A percentile compares a stretch with the other conserved stretches of the same genome.
These are phyloP conservation scores for Aspergillus ochraceus DNA, from an alignment of 2,329 filamentous ascomycete genomes.

Conservation along the genomic window DNA sequence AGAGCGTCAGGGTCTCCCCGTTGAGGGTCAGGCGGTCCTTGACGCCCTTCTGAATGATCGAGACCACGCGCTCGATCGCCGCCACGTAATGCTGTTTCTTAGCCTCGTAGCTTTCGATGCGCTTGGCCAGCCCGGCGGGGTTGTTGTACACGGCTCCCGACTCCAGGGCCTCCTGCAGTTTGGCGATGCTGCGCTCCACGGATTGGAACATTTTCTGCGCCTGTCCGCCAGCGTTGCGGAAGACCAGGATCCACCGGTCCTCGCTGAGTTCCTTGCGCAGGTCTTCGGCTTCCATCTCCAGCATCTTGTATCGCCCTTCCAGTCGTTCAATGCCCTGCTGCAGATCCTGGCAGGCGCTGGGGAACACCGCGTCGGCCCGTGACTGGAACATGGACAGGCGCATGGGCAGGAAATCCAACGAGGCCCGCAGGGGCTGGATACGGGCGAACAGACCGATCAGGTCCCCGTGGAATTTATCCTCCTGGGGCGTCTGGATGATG, in stretches of 20 bases:
- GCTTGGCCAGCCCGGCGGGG: slow-evolving; percentile 69
- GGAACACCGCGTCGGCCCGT: slow-evolving; percentile 76
- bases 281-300: slow-evolving; percentile 87
- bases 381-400: slow-evolving; percentile 81
- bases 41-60: slow-evolving; percentile 94
- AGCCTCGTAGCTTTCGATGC: slow-evolving; percentile 88
- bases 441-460: slow-evolving; percentile 87
- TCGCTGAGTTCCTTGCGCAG: slow-evolving; percentile 88
- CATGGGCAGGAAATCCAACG: slow-evolving; percentile 95
- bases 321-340: slow-evolving; percentile 71
- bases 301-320: slow-evolving; percentile 81
- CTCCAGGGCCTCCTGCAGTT: slow-evolving; percentile 78
- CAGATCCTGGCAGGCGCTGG: slow-evolving; percentile 86
- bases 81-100: slow-evolving; percentile 94
- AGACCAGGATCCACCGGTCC: slow-evolving; percentile 94
- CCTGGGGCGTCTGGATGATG: slow-evolving; percentile 57
- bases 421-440: slow-evolving; percentile 91
- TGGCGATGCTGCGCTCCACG: slow-evolving; percentile 80
- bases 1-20: slow-evolving; percentile 84
- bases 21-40: slow-evolving; percentile 95
- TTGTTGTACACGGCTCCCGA: slow-evolving; percentile 72
- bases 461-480: slow-evolving; percentile 84
- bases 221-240: slow-evolving; percentile 86
- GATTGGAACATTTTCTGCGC: slow-evolving; percentile 97
- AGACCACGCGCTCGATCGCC: slow-evolving; percentile 85